Evolutionary conservation across 768 basidiomycete genomes (phyloP).

Genomic region (Kondoa subrosea): DNA sequence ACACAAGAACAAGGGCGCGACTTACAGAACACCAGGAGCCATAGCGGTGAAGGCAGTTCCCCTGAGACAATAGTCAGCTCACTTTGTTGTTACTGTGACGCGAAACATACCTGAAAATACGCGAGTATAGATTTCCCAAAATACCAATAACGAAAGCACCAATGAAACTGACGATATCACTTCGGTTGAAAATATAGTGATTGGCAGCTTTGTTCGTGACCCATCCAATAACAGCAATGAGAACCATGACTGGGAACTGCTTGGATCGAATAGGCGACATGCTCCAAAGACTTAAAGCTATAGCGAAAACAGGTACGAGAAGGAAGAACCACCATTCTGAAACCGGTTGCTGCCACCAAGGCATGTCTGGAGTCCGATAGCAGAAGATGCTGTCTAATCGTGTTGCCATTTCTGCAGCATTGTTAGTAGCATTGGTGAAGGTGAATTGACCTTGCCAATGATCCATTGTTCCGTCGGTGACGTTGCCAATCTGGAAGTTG

Average conservation of each 20-base stretch:
- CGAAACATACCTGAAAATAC: slow-evolving; percentile 19
- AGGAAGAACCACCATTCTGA: slow-evolving; percentile 29
- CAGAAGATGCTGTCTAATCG: slow-evolving; percentile 21
- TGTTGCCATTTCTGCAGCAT: background rate
- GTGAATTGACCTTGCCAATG: slow-evolving; percentile 16
- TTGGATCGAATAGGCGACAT: slow-evolving; percentile 30
- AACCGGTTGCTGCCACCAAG: slow-evolving; percentile 24
- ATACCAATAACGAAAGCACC: slow-evolving; percentile 26
- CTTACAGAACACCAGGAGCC: slow-evolving; percentile 21
- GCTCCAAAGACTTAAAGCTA: slow-evolving; percentile 30
- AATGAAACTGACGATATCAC: slow-evolving; percentile 26
- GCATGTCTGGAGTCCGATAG: slow-evolving; percentile 17
- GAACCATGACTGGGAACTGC: slow-evolving; percentile 33
- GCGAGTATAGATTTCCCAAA: slow-evolving; percentile 27
- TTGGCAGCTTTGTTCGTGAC: slow-evolving; percentile 28
- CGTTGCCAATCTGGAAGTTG: slow-evolving; percentile 20
- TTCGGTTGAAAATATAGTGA: slow-evolving; percentile 25
- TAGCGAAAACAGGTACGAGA: slow-evolving; percentile 33
- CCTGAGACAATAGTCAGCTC: background rate
- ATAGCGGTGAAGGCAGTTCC: slow-evolving; percentile 15
- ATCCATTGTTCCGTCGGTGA: slow-evolving; percentile 16
- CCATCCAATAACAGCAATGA: slow-evolving; percentile 34
- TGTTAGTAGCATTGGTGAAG: slow-evolving; percentile 21
- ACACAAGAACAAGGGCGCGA: background rate
- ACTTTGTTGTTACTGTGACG: too few species aligned